A percentile compares a stretch with the other conserved stretches of the same genome.
Evolutionary conservation across 2,329 filamentous ascomycete species (phyloP).

Genomic region (Cercospora brassicicola): DNA sequence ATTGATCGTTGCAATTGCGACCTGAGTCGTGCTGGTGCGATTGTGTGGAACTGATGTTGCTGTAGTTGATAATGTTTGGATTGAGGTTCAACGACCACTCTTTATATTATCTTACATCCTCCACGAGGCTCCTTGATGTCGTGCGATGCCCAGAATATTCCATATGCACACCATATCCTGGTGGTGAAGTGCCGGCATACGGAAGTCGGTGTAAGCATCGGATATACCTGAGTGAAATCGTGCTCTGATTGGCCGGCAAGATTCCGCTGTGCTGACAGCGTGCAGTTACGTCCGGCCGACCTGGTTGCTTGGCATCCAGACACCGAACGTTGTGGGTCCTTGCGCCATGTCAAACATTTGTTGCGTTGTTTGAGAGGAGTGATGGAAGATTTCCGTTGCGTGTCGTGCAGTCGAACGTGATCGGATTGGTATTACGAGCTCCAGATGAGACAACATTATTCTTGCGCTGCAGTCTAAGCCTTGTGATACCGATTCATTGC

Average conservation of each 20-base stretch:
- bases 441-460: background rate
- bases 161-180: background rate
- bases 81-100: background rate
- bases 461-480: background rate
- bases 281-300: background rate
- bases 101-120: background rate
- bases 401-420: background rate
- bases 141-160: background rate
- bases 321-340: background rate
- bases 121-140: background rate
- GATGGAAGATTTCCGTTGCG: background rate
- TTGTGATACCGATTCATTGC: slow-evolving; percentile 17
- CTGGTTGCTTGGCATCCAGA: background rate
- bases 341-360: background rate
- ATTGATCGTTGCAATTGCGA: background rate
- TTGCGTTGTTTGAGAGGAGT: background rate
- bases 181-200: background rate
- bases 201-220: background rate
- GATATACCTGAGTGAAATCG: background rate
- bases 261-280: slow-evolving; percentile 9
- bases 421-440: background rate
- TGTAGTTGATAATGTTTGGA: background rate
- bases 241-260: slow-evolving; percentile 1
- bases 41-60: background rate
- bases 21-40: background rate